Base-by-base conservation (phyloP, 2,329 filamentous ascomycete species). In the Scytalidium sp. region DNA sequence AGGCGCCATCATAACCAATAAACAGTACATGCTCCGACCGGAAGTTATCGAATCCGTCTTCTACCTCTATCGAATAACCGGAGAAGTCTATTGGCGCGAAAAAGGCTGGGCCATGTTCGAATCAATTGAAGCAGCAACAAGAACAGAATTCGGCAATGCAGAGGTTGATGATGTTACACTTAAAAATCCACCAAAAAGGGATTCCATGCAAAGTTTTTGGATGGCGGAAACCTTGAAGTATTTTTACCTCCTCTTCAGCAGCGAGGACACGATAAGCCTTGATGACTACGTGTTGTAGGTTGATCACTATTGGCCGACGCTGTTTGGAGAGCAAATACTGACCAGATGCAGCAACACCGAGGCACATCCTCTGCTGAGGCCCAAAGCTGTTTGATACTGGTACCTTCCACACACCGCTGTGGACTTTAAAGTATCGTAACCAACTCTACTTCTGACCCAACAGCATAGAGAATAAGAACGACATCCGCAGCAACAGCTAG, bases 181-280 rank as follows among this genome's bases (percentile, higher is more conserved):
- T 36, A 42, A 9, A 27, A 49, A 45, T 11, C 51, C 58, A 7
- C 25, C 36, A 10, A 51, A 67, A 47, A 64, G 68, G 43, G 80
- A 86, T 58, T 71, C 72, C 23, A 79, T 80, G 68, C 82, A 86
- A 64, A 57, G 53, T 57, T 87, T 85, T 63, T 76, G 84, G 66
- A 81, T 85, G 59, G 84, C 83, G 0, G 83, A 87, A 64, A 80
- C 83, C 46, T 57, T 87, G 60, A 87, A 87, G 67, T 86, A 87
- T 59, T 71, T 75, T 20, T 87, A 83, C 64, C 57, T 85, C 56
- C 75, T 79, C 7, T 69, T 63, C 39, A 56, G 56, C 8, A n/a
- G 15, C 7, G 7, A 9, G 5, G 32, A 36, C 15, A n/a, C 17
- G 7, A n/a, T 36, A 9, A 36, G 32, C 15, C 25, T 27, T 7